Evolutionary conservation across 1,284 basidiomycete genomes (phyloP).

Genomic region (Heterobasidion occidentale): DNA sequence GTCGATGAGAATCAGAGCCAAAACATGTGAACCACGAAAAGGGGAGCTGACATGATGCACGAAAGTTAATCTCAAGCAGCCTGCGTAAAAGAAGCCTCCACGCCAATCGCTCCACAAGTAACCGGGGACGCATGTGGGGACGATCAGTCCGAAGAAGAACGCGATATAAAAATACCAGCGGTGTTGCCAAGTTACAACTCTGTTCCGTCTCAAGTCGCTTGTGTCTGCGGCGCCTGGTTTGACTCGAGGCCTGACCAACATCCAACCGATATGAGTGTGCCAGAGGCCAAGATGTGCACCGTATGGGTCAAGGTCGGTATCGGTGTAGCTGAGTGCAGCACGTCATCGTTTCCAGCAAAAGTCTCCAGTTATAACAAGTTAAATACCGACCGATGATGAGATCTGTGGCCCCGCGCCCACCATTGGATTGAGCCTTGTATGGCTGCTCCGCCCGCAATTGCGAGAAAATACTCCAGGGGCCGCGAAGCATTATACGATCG

Average conservation of each 20-base stretch:
- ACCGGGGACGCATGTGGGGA: slow-evolving; percentile 71
- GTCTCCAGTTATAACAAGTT: neutral
- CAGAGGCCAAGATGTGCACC: slow-evolving; percentile 72
- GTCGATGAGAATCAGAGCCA: neutral
- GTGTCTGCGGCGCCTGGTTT: slow-evolving; percentile 70
- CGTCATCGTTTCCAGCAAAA: neutral
- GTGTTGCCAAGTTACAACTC: slow-evolving; percentile 77
- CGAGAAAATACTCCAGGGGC: slow-evolving; percentile 67
- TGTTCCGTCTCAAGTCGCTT: slow-evolving; percentile 66
- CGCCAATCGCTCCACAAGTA: slow-evolving; percentile 72
- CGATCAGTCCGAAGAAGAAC: slow-evolving; percentile 51
- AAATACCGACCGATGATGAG: slow-evolving; percentile 60
- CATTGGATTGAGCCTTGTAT: slow-evolving; percentile 84
- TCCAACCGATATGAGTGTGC: slow-evolving; percentile 84
- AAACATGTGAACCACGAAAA: neutral
- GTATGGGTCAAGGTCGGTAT: slow-evolving; percentile 85
- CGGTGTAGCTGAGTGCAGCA: slow-evolving; percentile 45
- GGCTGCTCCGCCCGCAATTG: slow-evolving; percentile 73
- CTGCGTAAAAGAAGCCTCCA: slow-evolving; percentile 76
- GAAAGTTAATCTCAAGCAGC: slow-evolving; percentile 55
- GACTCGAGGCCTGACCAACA: slow-evolving; percentile 72
- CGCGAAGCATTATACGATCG: slow-evolving; percentile 73
- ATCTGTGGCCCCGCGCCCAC: slow-evolving; percentile 85
- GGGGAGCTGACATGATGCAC: slow-evolving; percentile 66
- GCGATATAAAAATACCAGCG: slow-evolving; percentile 42